Conservation (phyloP, 345 rosid genomes). For the Excoecaria agallocha region DNA sequence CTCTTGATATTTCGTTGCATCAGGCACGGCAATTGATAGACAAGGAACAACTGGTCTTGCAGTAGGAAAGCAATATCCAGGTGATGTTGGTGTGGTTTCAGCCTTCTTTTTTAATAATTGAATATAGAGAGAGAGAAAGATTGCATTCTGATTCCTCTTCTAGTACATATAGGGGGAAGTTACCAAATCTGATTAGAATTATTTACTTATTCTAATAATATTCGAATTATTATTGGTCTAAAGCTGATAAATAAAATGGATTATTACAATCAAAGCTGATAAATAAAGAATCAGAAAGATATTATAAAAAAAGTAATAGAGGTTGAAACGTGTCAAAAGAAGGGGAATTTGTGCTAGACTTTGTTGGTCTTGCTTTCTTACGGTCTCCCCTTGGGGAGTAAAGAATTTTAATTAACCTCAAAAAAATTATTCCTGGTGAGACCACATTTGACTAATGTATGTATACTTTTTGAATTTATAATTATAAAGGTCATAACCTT, state of each 20-base stretch:
- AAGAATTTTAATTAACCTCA: background rate
- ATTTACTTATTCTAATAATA: background rate
- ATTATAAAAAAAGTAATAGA: background rate
- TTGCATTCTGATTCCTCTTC: too few relatives aligned
- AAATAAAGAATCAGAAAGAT: background rate
- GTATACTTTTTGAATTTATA: background rate
- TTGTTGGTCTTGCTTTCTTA: slow-evolving; percentile 6
- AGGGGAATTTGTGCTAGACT: slow-evolving; percentile 15
- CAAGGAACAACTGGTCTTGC: slow-evolving; percentile 79
- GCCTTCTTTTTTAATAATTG: slow-evolving; percentile 52
- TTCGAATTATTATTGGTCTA: background rate
- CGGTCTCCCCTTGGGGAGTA: slow-evolving; percentile 10
- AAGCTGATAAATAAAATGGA: background rate
- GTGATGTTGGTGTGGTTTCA: slow-evolving; percentile 80
- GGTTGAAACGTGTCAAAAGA: too few relatives aligned
- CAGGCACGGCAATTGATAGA: slow-evolving; percentile 80
- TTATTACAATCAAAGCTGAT: background rate
- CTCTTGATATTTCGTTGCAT: background rate
- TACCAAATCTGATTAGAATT: too few relatives aligned
- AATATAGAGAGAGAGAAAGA: too few relatives aligned
- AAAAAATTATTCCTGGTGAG: background rate
- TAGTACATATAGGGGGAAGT: background rate
- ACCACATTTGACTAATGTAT: slow-evolving; percentile 13
- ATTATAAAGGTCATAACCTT: background rate
- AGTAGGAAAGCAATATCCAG: slow-evolving; percentile 78